Conservation (phyloP, 495 filamentous ascomycete species). For the Parachaetomium inaequale region DNA sequence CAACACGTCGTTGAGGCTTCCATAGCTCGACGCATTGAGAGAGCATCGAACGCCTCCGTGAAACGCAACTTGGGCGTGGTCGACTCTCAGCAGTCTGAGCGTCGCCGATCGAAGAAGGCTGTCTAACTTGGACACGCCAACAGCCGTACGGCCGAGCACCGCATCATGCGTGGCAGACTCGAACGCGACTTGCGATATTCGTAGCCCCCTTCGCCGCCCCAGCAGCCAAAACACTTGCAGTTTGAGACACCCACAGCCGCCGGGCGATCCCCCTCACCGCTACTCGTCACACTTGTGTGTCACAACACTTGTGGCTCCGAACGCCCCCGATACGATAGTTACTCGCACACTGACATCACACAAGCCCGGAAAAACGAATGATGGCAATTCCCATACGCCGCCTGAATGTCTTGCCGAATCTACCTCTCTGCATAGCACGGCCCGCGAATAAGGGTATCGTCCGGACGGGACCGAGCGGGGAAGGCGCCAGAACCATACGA, state of each 20-base stretch:
- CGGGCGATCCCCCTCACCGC: neutral
- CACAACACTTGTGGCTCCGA: neutral
- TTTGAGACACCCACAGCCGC: neutral
- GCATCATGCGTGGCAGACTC: neutral
- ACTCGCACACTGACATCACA: neutral
- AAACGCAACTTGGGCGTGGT: too few species aligned
- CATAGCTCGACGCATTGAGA: too few species aligned
- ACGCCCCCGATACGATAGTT: neutral
- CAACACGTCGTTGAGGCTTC: too few species aligned
- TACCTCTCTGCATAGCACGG: slow-evolving; percentile 4
- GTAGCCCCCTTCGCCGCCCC: neutral
- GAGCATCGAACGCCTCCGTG: too few species aligned
- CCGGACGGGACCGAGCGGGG: neutral
- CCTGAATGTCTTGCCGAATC: neutral
- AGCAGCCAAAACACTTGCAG: neutral
- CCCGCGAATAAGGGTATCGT: neutral
- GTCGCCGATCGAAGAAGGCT: too few species aligned
- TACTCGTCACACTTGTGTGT: slow-evolving; percentile 15
- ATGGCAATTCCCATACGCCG: neutral
- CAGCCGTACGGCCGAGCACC: neutral
- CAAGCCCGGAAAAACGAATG: neutral
- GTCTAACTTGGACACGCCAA: too few species aligned
- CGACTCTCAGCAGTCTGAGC: too few species aligned
- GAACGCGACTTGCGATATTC: neutral
- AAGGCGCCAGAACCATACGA: neutral